Evolutionary conservation across 164 flowering plant genomes (phyloP).

Genomic region (Umbilicus rupestris): DNA sequence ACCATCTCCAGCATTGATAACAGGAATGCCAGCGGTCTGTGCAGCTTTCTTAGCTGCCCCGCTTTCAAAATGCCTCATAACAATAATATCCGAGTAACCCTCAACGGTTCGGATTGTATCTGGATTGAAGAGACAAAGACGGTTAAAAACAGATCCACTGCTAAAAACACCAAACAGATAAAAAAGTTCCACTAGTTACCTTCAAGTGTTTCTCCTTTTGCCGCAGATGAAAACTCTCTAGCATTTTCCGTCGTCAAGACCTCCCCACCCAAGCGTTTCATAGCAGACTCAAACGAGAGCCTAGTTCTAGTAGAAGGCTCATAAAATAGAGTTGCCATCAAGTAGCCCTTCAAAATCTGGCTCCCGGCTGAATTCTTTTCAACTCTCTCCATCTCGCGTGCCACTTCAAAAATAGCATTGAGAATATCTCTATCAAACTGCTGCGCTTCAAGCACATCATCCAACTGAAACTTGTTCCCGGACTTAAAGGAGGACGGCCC

Average conservation of each 20-base stretch:
- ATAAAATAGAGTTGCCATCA: conserved; percentile 94
- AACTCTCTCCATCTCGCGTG: conserved; percentile 78
- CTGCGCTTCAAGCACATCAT: conserved; percentile 88
- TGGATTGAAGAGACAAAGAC: conserved; percentile 21
- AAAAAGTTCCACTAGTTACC: conserved; percentile 28
- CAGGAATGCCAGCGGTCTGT: conserved; percentile 67
- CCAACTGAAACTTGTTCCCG: conserved; percentile 75
- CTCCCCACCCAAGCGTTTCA: conserved; percentile 96
- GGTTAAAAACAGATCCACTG: conserved; percentile 4
- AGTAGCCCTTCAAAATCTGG: conserved; percentile 69
- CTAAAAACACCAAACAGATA: background rate
- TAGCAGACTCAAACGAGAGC: conserved; percentile 96
- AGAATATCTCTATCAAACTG: conserved; percentile 82
- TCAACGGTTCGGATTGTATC: conserved; percentile 93
- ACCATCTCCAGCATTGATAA: conserved; percentile 99
- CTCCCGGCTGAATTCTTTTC: conserved; percentile 64
- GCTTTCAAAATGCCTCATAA: conserved; percentile 97
- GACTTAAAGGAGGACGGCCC: background rate
- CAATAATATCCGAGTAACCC: conserved; percentile 93
- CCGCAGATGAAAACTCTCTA: conserved; percentile 93
- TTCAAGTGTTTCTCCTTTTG: conserved; percentile 98
- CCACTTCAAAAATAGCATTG: conserved; percentile 74
- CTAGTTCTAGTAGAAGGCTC: conserved; percentile 98
- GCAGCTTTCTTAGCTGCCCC: conserved; percentile 96
- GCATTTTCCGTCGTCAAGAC: conserved; percentile 98